Base-by-base conservation (phyloP, 2,329 filamentous ascomycete genomes). In the Fusarium brevicatenulatum region DNA sequence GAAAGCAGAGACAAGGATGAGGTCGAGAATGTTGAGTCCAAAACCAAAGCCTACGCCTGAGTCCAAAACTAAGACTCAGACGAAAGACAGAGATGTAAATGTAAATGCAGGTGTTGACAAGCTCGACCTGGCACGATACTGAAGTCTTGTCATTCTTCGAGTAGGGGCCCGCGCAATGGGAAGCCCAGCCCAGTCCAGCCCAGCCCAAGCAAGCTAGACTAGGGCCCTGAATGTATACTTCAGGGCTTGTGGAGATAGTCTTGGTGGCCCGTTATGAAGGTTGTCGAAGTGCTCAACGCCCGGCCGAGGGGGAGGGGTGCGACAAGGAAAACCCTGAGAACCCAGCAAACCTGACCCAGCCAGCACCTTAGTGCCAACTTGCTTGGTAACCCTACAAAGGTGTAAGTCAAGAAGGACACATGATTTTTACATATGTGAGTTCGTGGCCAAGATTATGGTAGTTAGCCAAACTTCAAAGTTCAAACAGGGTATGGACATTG, bases 311-410 rank as follows among this genome's bases (percentile, higher is more conserved):
- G 44, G 73, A 63, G 75, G 75, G 65, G 75, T 77, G 76, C 44
- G 23, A 49, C 28, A 49, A 71, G 66, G 54, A 75, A 66, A 53
- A 49, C 53, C 53, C 60, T 66, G 64, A 47, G 52, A 61, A 63
- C 66, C 71, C 56, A 68, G 53, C 59, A 71, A 72, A 71, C 61
- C 66, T 63, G 55, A 63, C 56, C 66, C 68, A 73, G 71, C 65
- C 59, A 59, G 47, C 65, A 66, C 30, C 53, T 73, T 76, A 76
- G 74, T 76, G 70, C 65, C 66, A 68, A 72, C 66, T 68, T 71
- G 63, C 68, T 71, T 72, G 62, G 71, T 68, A 76, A 76, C 74
- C 70, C 68, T 77, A 74, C 74, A 62, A 69, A 59, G 58, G 71
- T 68, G 65, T 68, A 56, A 70, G 68, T 65, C 59, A 66, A 63